phyloP scores from a whole-genome alignment of 1,284 basidiomycete genomes.

The Naganishia liquefaciens region DNA sequence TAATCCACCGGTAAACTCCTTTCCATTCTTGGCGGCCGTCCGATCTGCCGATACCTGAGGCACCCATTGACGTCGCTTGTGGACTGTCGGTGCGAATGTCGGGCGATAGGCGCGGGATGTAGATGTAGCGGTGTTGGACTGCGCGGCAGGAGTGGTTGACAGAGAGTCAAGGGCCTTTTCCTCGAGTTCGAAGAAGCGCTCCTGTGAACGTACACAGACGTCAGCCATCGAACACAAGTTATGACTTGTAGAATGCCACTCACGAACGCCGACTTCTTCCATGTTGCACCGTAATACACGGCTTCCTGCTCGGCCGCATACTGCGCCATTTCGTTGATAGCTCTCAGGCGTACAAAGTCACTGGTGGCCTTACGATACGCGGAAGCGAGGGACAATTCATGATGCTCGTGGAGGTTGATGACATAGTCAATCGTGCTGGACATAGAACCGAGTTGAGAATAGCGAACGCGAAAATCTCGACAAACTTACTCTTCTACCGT shows the following conservation, averaged over 20 bases:
- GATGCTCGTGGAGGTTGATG: slow-evolving; percentile 70
- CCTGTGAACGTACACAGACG: slow-evolving; percentile 8
- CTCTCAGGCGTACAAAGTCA: slow-evolving; percentile 82
- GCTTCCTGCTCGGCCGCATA: slow-evolving; percentile 79
- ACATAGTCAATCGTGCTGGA: slow-evolving; percentile 77
- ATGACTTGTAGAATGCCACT: slow-evolving; percentile 34
- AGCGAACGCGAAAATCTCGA: neutral
- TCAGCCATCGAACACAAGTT: too few relatives aligned
- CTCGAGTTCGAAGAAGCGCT: slow-evolving; percentile 39
- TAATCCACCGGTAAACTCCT: slow-evolving; percentile 43
- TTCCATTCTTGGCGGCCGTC: slow-evolving; percentile 29
- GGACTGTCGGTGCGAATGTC: slow-evolving; percentile 25
- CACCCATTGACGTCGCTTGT: slow-evolving; percentile 42
- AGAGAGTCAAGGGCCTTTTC: slow-evolving; percentile 36
- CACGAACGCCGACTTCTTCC: slow-evolving; percentile 42
- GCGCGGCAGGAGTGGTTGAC: slow-evolving; percentile 26
- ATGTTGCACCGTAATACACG: slow-evolving; percentile 57
- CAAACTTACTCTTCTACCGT: slow-evolving; percentile 80
- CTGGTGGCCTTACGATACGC: slow-evolving; percentile 79
- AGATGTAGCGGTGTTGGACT: slow-evolving; percentile 36
- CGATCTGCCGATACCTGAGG: slow-evolving; percentile 35
- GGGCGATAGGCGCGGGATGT: slow-evolving; percentile 18
- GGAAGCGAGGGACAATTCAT: slow-evolving; percentile 67
- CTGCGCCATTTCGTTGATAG: slow-evolving; percentile 76
- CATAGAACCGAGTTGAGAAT: slow-evolving; percentile 10